Conservation (phyloP, 1,284 basidiomycete species). For the Irpex sp. region DNA sequence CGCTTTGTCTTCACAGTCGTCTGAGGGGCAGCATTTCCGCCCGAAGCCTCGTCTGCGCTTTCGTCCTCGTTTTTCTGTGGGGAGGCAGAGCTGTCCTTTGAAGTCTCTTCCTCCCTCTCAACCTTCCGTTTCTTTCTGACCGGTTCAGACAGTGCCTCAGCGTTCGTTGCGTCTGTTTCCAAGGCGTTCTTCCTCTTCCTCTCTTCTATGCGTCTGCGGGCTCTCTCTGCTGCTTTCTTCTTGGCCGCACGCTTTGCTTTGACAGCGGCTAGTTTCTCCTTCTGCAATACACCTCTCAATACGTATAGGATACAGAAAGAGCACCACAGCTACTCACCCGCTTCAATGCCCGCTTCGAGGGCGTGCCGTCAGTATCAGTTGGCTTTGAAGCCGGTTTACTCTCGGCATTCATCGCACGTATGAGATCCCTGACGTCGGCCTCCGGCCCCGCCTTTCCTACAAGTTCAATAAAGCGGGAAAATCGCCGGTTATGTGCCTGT, state of each 20-base stretch:
- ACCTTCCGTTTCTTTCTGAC: slow-evolving; percentile 29
- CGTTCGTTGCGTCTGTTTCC: not conserved
- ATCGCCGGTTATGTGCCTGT: slow-evolving; percentile 61
- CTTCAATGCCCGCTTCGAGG: slow-evolving; percentile 55
- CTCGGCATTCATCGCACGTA: slow-evolving; percentile 28
- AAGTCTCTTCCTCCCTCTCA: not conserved
- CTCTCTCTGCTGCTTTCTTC: slow-evolving; percentile 28
- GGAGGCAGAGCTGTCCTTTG: not conserved
- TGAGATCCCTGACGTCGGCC: slow-evolving; percentile 45
- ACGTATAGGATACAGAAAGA: not conserved
- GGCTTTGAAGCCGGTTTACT: slow-evolving; percentile 4
- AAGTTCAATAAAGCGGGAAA: slow-evolving; percentile 45
- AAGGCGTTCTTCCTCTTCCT: not conserved
- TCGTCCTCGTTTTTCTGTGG: not conserved
- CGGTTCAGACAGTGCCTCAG: slow-evolving; percentile 1
- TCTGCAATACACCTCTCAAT: slow-evolving; percentile 28
- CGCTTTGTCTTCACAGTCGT: no score
- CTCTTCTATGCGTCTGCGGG: slow-evolving; percentile 14
- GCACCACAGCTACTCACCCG: slow-evolving; percentile 43
- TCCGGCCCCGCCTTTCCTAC: slow-evolving; percentile 34
- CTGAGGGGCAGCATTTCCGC: not conserved
- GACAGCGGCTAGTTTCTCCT: slow-evolving; percentile 34
- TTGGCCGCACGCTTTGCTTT: slow-evolving; percentile 36
- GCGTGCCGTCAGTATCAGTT: slow-evolving; percentile 1
- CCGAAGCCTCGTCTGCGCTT: not conserved